Percentiles rank a stretch among this genome's conserved stretches.
phyloP scores from a whole-genome alignment of 2,329 filamentous ascomycete species.

The Falciphora oryzae region DNA sequence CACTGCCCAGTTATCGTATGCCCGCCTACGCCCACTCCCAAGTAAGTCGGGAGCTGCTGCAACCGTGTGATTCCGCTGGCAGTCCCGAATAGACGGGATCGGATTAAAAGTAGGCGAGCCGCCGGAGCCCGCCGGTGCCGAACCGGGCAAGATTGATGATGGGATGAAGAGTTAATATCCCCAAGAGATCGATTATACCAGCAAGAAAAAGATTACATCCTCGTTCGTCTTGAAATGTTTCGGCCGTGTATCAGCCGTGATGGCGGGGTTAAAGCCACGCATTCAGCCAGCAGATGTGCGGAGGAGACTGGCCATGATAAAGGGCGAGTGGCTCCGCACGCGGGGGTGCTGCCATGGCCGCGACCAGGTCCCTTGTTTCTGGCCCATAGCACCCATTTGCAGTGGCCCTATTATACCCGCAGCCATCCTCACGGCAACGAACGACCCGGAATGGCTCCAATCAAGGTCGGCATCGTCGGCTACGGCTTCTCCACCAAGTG shows the following conservation, averaged over 20 bases:
- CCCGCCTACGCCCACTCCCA: no score
- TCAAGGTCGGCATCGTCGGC: slow-evolving; percentile 45
- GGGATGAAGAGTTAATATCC: background rate
- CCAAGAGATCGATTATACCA: background rate
- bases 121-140: no score
- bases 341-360: no score
- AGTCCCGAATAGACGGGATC: background rate
- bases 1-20: background rate
- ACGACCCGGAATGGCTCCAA: slow-evolving; percentile 10
- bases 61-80: background rate
- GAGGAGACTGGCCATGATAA: background rate
- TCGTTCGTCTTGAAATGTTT: background rate
- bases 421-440: no score
- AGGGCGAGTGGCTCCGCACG: background rate
- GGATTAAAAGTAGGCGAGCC: background rate
- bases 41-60: background rate
- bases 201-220: background rate
- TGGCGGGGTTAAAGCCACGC: no score
- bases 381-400: background rate
- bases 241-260: background rate
- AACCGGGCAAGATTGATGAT: no score
- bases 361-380: no score
- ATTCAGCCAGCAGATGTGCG: no score
- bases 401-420: no score
- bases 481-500: slow-evolving; percentile 42